phyloP scores from a whole-genome alignment of 1,139 yeast species.

The Taiozyma sp. region DNA sequence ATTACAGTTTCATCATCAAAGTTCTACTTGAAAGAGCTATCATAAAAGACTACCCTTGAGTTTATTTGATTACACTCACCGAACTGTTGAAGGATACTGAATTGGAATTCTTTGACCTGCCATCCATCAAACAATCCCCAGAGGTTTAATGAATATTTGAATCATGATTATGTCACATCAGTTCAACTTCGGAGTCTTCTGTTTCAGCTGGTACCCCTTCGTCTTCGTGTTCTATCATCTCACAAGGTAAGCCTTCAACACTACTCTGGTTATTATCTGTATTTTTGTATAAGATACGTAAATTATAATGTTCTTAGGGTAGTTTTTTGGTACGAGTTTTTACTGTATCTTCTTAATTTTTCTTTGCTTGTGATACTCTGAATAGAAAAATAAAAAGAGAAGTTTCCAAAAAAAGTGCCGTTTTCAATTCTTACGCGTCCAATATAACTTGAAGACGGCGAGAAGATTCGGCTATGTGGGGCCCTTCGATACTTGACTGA shows the following conservation, averaged over 20 bases:
- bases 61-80: slow-evolving; percentile 76
- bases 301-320: not conserved
- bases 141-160: slow-evolving; percentile 53
- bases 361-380: no score
- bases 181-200: slow-evolving; percentile 7
- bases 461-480: no score
- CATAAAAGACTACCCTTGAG: slow-evolving; percentile 97
- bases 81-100: slow-evolving; percentile 69
- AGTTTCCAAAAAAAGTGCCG: no score
- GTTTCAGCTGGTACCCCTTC: not conserved
- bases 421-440: no score
- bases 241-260: not conserved
- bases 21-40: slow-evolving; percentile 81
- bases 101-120: slow-evolving; percentile 66
- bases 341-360: no score
- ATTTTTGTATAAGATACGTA: not conserved
- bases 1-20: slow-evolving; percentile 56
- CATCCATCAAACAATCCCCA: slow-evolving; percentile 67
- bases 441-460: no score
- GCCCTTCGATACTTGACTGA: no score
- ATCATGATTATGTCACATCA: slow-evolving; percentile 21
- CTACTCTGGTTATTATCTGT: not conserved
- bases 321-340: no score
- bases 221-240: not conserved
- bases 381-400: no score